Base-by-base conservation (phyloP, 352 stramenopile species). In the Globisporangium nodosum region DNA sequence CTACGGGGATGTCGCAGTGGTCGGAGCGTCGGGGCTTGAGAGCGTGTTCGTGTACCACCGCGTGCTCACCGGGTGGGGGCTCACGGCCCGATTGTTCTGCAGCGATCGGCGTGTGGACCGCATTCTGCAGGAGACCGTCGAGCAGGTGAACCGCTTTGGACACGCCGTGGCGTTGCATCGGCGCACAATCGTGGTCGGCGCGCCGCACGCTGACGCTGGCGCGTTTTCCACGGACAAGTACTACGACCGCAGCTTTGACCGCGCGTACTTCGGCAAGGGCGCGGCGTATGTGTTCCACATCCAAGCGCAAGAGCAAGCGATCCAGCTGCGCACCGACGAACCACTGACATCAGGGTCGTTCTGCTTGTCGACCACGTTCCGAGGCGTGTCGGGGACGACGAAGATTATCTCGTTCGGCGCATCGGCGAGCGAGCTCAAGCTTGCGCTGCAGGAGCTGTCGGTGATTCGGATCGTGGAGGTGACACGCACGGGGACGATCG, bases 61-160 rank as follows among this genome's bases (percentile, higher is more conserved):
- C 18, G 69, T 58, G 13, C 45, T 70, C 12, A 60, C 60, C 49
- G 69, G 66, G 0, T 93, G 85, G 85, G 69, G 64, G 47, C 68
- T 82, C 27, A 67, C 76, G 24, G 69, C 74, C n/a, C 71, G 70
- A 0, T 46, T 98, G 4, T 68, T 70, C 24, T 87, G 76, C 39
- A 90, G 69, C 59, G 92, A 98, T 56, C 93, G 90, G 35, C 77
- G 90, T 9, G 90, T 92, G 46, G 71, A 90, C 54, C 76, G 88
- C 1, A 86, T 96, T 11, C 68, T 93, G 18, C 66, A 94, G 63
- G 71, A 79, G 30, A 73, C 76, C 20, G 72, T 96, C 3, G 74
- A 91, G 53, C 92, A 97, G 64, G 54, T 63, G 5, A 94, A 97
- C 68, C 75, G 76, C 11, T 98, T 98, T 69, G 94, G 95, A 3